Evolutionary conservation across 345 rosid genomes (phyloP), one percentile per base, ranked within the genome.

Genomic region (Brassica cretica): DNA sequence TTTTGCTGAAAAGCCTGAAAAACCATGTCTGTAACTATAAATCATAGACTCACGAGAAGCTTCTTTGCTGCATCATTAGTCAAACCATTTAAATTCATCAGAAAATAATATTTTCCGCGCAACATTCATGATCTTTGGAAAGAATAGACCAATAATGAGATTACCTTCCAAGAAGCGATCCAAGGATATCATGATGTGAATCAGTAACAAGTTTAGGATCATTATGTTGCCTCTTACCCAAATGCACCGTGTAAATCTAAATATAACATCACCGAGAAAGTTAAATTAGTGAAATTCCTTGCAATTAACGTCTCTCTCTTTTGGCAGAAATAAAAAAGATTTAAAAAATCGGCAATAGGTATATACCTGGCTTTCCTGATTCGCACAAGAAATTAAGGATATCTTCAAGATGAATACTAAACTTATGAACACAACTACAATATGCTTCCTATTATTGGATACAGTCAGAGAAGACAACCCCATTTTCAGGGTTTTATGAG

Each of bases 1-100:
- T 81, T 84, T 82, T 11, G 90, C 97, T 60, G 97, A 89, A 77
- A 91, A 91, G 27, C 94, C 94, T 4, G 94, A 89, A 76, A 91
- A 89, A 46, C 90, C 90, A 81, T 89, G 91, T 81, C 83, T 86
- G 78, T 88, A 91, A 80, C 90, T 88, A 79, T 91, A 88, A 70
- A 91, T 85, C 85, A 91, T 84, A 76, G 73, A 82, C 72, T 84
- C 73, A 64, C 75, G 72, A 8, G 90, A 89, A 6, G 82, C 75
- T 77, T 86, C 78, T 73, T 82, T 85, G 86, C 92, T 89, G 89
- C 84, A 84, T 64, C 5, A 77, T 60, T 19, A 74, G 5, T 63
- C 7, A 53, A 74, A 27, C 49, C 64, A 72, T 53, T 55, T 6
- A 68, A 68, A 16, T 41, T 61, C 7, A 55, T 3, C 12, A 14